These are phyloP conservation scores for Boletus vermiculosoides DNA, from an alignment of 768 basidiomycete species.

Conservation along the genomic window DNA sequence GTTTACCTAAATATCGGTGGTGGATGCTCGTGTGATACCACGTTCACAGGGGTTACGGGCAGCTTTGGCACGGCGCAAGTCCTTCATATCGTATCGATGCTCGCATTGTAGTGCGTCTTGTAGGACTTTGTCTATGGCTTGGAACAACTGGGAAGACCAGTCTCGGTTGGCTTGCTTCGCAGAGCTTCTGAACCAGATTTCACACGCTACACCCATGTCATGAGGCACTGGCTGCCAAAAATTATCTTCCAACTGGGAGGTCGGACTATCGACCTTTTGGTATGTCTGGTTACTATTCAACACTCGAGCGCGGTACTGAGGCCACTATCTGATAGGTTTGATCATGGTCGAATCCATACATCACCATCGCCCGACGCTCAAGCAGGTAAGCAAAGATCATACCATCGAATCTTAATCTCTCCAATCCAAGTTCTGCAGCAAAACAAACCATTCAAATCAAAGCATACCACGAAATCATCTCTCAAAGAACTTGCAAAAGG, in stretches of 20 bases:
- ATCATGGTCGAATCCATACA: slow-evolving; percentile 41
- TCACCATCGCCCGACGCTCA: slow-evolving; percentile 80
- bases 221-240: neutral
- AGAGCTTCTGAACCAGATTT: neutral
- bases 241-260: neutral
- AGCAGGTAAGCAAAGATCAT: slow-evolving; percentile 55
- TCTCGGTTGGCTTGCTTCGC: neutral
- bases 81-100: neutral
- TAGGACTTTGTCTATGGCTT: neutral
- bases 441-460: slow-evolving; percentile 93
- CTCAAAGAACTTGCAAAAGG: slow-evolving; percentile 87
- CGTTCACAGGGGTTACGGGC: neutral
- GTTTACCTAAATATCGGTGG: slow-evolving; percentile 17
- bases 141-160: neutral
- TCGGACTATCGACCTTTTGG: neutral
- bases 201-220: neutral
- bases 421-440: slow-evolving; percentile 41
- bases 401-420: neutral
- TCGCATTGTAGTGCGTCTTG: neutral
- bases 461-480: slow-evolving; percentile 81
- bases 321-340: neutral
- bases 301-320: neutral
- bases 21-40: slow-evolving; percentile 6
- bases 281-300: neutral
- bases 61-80: neutral